Evolutionary conservation across 1,284 basidiomycete genomes (phyloP).

Genomic region (Apiotrichum porosum): DNA sequence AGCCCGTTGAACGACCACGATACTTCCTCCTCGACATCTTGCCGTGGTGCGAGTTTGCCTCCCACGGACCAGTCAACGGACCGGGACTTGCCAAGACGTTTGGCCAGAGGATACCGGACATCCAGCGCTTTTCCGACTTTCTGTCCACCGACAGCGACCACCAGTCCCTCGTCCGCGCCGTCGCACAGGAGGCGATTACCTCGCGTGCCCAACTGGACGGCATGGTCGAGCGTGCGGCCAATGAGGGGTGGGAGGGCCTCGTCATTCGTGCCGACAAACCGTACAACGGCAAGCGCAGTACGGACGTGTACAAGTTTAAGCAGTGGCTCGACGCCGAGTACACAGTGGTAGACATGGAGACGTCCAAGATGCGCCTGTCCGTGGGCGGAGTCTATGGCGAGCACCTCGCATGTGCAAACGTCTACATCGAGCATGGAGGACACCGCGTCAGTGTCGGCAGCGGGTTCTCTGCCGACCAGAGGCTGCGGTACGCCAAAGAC

Average conservation of each 20-base stretch:
- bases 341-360: slow-evolving; percentile 26
- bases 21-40: slow-evolving; percentile 43
- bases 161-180: slow-evolving; percentile 20
- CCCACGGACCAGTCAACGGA: neutral
- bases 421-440: slow-evolving; percentile 42
- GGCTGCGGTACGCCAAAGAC: slow-evolving; percentile 34
- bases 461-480: slow-evolving; percentile 39
- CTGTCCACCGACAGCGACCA: neutral
- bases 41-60: slow-evolving; percentile 25
- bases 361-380: slow-evolving; percentile 29
- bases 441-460: slow-evolving; percentile 38
- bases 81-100: slow-evolving; percentile 18
- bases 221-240: slow-evolving; percentile 32
- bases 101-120: slow-evolving; percentile 16
- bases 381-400: slow-evolving; percentile 36
- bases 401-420: slow-evolving; percentile 31
- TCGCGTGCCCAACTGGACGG: slow-evolving; percentile 25
- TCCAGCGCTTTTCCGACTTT: neutral
- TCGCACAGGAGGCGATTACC: slow-evolving; percentile 29
- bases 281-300: slow-evolving; percentile 40
- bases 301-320: slow-evolving; percentile 45
- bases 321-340: slow-evolving; percentile 46
- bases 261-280: slow-evolving; percentile 37
- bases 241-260: slow-evolving; percentile 46
- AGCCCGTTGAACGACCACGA: slow-evolving; percentile 22